phyloP scores from a whole-genome alignment of 192 early-diverging fungal species.

The Mycoemilia scoparia region DNA sequence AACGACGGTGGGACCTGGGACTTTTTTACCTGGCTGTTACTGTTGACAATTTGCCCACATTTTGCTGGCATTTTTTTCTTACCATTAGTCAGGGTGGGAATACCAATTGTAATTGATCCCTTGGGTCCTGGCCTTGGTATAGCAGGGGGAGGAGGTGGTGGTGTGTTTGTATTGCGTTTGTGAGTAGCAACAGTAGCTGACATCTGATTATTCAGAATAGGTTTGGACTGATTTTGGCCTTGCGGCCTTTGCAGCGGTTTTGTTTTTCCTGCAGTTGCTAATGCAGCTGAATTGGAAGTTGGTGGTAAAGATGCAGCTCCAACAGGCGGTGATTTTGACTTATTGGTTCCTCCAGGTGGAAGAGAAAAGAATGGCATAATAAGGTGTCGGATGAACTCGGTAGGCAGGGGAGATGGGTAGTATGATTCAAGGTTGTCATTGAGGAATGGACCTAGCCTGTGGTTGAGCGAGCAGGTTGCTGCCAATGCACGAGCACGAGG shows the following conservation, averaged over 20 bases:
- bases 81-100: no score
- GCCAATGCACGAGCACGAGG: conserved; percentile 67
- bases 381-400: conserved; percentile 24
- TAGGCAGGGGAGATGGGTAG: conserved; percentile 43
- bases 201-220: not conserved
- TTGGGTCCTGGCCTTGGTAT: no score
- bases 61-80: conserved; percentile 21
- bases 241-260: conserved; percentile 2
- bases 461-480: conserved; percentile 58
- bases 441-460: conserved; percentile 54
- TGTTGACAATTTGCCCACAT: conserved; percentile 15
- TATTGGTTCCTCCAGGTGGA: conserved; percentile 7
- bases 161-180: no score
- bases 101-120: no score
- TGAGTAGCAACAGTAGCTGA: no score
- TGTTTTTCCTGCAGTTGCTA: conserved; percentile 5
- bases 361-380: conserved; percentile 27
- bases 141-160: no score
- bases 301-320: conserved; percentile 2
- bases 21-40: conserved; percentile 13
- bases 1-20: conserved; percentile 19
- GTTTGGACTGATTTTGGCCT: not conserved
- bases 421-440: conserved; percentile 50
- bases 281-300: conserved; percentile 2
- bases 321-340: conserved; percentile 1